phyloP scores from a whole-genome alignment of 345 rosid genomes.

The Gossypium stocksii region DNA sequence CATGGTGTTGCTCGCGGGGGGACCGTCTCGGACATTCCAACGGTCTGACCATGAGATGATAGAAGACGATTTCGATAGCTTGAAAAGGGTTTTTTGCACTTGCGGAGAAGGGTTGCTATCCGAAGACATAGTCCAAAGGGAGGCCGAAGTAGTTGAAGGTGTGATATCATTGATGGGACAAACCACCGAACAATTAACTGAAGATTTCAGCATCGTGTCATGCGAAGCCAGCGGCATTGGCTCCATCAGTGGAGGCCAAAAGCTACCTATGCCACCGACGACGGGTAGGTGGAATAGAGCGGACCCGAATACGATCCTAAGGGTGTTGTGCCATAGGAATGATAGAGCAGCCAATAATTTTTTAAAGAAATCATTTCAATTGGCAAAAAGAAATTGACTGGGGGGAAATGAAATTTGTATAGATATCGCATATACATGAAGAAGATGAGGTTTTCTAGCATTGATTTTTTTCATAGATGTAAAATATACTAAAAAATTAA shows the following conservation, averaged over 20 bases:
- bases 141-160: constrained; percentile 71
- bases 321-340: constrained; percentile 75
- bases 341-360: constrained; percentile 62
- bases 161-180: constrained; percentile 68
- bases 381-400: constrained; percentile 55
- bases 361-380: constrained; percentile 64
- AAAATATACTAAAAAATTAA: too few relatives aligned
- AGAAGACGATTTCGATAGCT: constrained; percentile 62
- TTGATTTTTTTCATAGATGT: background rate
- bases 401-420: background rate
- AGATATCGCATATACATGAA: background rate
- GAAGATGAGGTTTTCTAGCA: background rate
- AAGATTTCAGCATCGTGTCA: constrained; percentile 63
- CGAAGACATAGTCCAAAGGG: constrained; percentile 62
- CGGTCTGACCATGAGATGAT: constrained; percentile 53
- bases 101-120: constrained; percentile 76
- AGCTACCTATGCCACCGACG: constrained; percentile 76
- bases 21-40: constrained; percentile 48
- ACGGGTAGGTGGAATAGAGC: constrained; percentile 72
- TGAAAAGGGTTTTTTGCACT: constrained; percentile 60
- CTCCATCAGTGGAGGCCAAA: constrained; percentile 43
- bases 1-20: constrained; percentile 82
- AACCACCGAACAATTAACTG: constrained; percentile 71
- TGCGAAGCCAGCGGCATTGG: constrained; percentile 58
- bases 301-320: constrained; percentile 76